Evolutionary conservation across 768 basidiomycete genomes (phyloP).

Genomic region (Termitomyces sp.): DNA sequence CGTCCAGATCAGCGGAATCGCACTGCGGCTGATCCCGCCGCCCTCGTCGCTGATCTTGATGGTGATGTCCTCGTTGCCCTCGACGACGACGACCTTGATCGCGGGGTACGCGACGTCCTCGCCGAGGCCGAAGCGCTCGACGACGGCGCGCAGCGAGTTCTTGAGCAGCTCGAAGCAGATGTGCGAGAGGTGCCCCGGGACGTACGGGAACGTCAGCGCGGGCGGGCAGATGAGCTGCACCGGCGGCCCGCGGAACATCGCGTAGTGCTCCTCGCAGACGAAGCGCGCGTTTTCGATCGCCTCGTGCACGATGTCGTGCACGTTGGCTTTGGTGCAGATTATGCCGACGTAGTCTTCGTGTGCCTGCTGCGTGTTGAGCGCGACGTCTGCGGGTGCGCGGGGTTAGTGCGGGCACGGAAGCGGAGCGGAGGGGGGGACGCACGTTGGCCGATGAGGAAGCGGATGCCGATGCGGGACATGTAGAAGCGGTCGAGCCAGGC

Average conservation of each 20-base stretch:
- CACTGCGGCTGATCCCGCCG: slow-evolving; percentile 84
- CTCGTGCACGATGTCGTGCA: slow-evolving; percentile 97
- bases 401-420: too few relatives aligned
- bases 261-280: slow-evolving; percentile 94
- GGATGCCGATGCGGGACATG: slow-evolving; percentile 91
- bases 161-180: slow-evolving; percentile 97
- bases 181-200: slow-evolving; percentile 94
- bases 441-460: slow-evolving; percentile 97
- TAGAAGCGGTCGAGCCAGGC: slow-evolving; percentile 97
- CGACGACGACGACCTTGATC: slow-evolving; percentile 92
- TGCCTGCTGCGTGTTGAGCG: slow-evolving; percentile 85
- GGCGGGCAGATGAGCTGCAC: slow-evolving; percentile 94
- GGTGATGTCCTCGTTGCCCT: slow-evolving; percentile 97
- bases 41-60: slow-evolving; percentile 99
- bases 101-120: slow-evolving; percentile 76
- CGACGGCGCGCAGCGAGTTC: slow-evolving; percentile 94
- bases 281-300: slow-evolving; percentile 96
- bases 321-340: slow-evolving; percentile 91
- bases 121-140: slow-evolving; percentile 85
- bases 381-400: slow-evolving; percentile 60
- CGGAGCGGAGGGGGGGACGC: slow-evolving; percentile 18
- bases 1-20: slow-evolving; percentile 96
- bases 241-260: slow-evolving; percentile 92
- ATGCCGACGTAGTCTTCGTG: slow-evolving; percentile 95
- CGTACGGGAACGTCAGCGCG: slow-evolving; percentile 85